Evolutionary conservation across 2,329 filamentous ascomycete species (phyloP), one percentile per base, ranked within the genome.

Genomic region (Nothophoma quercina): DNA sequence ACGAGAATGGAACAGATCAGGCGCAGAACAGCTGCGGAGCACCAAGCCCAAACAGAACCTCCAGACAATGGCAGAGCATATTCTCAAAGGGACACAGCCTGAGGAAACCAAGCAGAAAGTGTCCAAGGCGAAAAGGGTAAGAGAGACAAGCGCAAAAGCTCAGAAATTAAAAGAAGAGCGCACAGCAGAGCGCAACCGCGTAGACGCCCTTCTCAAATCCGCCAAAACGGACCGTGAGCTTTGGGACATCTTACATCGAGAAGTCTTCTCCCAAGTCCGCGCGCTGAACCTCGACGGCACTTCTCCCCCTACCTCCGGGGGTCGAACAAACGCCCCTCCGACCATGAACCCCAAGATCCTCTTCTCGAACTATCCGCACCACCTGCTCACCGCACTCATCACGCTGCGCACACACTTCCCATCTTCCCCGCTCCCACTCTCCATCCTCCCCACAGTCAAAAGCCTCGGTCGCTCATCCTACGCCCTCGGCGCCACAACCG

Each of bases 401-500:
- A 78, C 84, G 1, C 77, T 91, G 3, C 82, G 86, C 60, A 76
- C 74, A 2, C 76, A 78, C 1, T 92, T 90, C 8, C 80, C 77
- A 9, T 75, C 83, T 0, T 91, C 88, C 1, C 78, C 81, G 0
- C 77, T 89, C 0, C 78, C 80, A 0, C 79, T 89, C 35, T 79
- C 80, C 35, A 73, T 92, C 21, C 77, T 93, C 0, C 88, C 89
- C 0, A 82, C 83, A 7, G 77, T 92, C 62, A 89, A 89, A 67
- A 78, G 81, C 35, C 78, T 90, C 0, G 89, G 89, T 1, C 80
- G 88, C 1, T 82, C 84, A 1, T 88, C 88, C 0, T 90, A 88
- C 65, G 85, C 90, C 6, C 81, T 93, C 0, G 89, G 88, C 39
- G 87, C 85, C 5, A 86, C 86, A 15, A 88, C 88, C 0, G 77